Conservation (phyloP, 768 basidiomycete species). For the Nevesoporus exiguus region DNA sequence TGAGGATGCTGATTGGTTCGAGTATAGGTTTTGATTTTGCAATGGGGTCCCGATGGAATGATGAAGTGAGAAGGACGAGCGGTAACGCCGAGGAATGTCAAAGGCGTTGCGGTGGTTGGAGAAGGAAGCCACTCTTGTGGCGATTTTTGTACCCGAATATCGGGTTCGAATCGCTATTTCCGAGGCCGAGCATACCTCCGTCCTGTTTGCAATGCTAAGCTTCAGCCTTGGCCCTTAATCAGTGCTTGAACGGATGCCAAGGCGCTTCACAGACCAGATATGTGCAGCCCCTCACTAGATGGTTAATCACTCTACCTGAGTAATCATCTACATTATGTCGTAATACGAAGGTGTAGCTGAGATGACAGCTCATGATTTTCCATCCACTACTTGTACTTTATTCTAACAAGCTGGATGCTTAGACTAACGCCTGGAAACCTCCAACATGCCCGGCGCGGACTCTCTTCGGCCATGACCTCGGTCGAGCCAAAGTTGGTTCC, state of each 20-base stretch:
- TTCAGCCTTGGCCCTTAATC: neutral
- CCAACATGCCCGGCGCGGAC: neutral
- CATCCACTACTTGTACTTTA: neutral
- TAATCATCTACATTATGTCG: neutral
- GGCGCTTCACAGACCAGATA: neutral
- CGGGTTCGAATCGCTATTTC: neutral
- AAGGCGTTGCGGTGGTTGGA: neutral
- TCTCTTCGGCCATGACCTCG: neutral
- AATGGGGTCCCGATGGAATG: neutral
- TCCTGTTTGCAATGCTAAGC: no score
- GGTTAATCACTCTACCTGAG: no score
- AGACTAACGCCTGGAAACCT: neutral
- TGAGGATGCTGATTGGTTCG: neutral
- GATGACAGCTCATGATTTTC: neutral
- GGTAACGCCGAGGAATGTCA: neutral
- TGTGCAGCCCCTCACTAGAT: no score
- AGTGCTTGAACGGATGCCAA: neutral
- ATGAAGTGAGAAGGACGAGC: neutral
- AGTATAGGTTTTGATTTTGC: neutral
- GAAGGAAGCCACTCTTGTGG: neutral
- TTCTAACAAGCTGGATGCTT: slow-evolving; percentile 6
- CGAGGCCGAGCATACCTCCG: neutral
- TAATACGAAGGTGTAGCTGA: neutral
- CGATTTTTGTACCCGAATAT: neutral
- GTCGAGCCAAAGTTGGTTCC: neutral